Base-by-base conservation (phyloP, 75 land plant genomes). In the Chamaecyparis obtusa region DNA sequence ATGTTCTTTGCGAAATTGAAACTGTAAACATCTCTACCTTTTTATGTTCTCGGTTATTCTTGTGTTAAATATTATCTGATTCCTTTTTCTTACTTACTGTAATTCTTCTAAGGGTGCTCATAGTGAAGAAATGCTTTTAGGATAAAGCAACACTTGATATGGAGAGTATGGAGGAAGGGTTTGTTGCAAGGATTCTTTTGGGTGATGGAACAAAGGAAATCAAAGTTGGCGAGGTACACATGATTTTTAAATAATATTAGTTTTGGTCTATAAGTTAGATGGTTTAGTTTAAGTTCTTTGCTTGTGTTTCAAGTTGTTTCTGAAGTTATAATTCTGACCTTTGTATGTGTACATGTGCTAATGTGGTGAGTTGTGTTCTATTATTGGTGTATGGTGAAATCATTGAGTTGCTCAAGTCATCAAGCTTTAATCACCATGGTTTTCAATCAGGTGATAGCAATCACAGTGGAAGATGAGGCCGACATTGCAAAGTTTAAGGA, bases 121-220 rank as follows among this genome's bases (percentile, higher is more conserved):
- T 32, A 30, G 44, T 46, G 46, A 81, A 81, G 83, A 81, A 81
- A 46, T 81, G 83, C 30, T 39, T 77, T 72, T 88, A 95, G 99
- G 99, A 98, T 86, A 98, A 98, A 93, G 99, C 99, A 60, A 95
- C 99, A 15, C 92, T 98, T 46, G 99, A 98, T 84, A 96, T 98
- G 99, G 99, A 98, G 82, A 95, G 96, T 82, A 98, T 98, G 99
- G 99, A 98, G 84, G 99, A 98, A 82, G 99, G 99, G 37, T 97
- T 89, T 92, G 89, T 98, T 77, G 99, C 99, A 41, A 98, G 95
- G 87, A 98, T 98, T 72, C 13, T 98, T 30, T 86, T 85, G 48
- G 93, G 92, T 86, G 99, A 98, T 90, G 99, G 99, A 27, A 84
- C 97, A 69, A 93, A 95, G 87, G 97, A 93, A 71, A 98, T 98